phyloP scores from a whole-genome alignment of 345 rosid genomes.

The Kandelia obovata region DNA sequence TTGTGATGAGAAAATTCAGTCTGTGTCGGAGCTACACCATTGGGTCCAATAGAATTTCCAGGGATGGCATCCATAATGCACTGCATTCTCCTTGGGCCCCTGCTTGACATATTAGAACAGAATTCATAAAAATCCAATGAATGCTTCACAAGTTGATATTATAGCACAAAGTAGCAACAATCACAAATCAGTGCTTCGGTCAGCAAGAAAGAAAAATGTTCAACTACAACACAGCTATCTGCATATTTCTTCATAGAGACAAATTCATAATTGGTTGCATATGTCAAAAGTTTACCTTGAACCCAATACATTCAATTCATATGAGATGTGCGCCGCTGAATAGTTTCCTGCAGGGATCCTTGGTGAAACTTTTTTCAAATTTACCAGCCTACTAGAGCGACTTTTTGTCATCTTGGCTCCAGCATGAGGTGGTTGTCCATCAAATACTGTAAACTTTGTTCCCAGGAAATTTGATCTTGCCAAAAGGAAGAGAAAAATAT shows the following conservation, averaged over 20 bases:
- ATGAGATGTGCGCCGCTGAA: slow-evolving; percentile 27
- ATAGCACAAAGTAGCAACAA: not conserved
- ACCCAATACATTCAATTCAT: slow-evolving; percentile 34
- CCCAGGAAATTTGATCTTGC: slow-evolving; percentile 33
- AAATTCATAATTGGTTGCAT: not conserved
- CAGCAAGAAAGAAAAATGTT: not conserved
- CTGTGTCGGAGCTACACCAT: slow-evolving; percentile 30
- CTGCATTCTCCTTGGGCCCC: slow-evolving; percentile 37
- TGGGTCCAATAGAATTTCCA: slow-evolving; percentile 26
- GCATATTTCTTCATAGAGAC: not conserved
- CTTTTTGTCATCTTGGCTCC: slow-evolving; percentile 32
- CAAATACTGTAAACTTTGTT: slow-evolving; percentile 34
- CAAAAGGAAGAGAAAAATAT: not conserved
- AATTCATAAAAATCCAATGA: not conserved
- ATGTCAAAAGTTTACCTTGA: slow-evolving; percentile 20
- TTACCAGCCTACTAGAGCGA: slow-evolving; percentile 30
- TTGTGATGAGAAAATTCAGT: slow-evolving; percentile 22
- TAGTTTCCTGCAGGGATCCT: slow-evolving; percentile 35
- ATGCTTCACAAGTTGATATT: not conserved
- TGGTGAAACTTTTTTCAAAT: slow-evolving; percentile 33
- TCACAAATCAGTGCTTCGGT: not conserved
- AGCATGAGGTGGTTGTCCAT: slow-evolving; percentile 35
- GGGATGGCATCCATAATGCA: slow-evolving; percentile 37
- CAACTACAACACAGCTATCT: not conserved
- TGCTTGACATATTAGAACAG: slow-evolving; percentile 4